A percentile compares a stretch with the other conserved stretches of the same genome.
phyloP scores from a whole-genome alignment of 2,329 filamentous ascomycete species.

The Colletotrichum sp. region DNA sequence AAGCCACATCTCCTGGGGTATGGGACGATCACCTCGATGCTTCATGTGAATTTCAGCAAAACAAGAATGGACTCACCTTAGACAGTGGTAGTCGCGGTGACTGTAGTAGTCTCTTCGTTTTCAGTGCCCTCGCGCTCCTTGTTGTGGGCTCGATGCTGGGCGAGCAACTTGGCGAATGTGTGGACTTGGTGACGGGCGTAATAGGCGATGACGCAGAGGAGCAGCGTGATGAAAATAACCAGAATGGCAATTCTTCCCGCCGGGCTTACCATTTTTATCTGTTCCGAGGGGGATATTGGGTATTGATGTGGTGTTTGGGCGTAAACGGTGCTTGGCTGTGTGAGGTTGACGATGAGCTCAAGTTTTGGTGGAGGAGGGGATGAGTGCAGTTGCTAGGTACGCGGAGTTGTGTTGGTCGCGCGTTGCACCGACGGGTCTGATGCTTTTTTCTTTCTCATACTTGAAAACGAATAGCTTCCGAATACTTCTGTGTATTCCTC shows the following conservation, averaged over 20 bases:
- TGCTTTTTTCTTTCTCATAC: neutral
- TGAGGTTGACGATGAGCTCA: neutral
- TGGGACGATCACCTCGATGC: neutral
- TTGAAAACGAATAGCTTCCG: neutral
- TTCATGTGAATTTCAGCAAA: neutral
- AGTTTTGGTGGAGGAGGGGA: neutral
- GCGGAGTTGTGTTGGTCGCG: neutral
- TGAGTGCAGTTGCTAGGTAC: neutral
- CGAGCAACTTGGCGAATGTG: constrained; percentile 28
- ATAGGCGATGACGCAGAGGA: constrained; percentile 33
- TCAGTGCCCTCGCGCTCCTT: constrained; percentile 2
- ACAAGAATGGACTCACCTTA: neutral
- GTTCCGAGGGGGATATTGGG: neutral
- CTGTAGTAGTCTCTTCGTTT: neutral
- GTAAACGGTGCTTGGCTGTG: neutral
- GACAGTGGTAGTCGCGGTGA: neutral
- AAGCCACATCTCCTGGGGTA: constrained; percentile 16
- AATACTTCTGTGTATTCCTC: neutral
- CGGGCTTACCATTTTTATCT: constrained; percentile 28
- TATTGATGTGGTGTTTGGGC: neutral
- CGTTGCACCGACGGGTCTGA: neutral
- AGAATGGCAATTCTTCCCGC: constrained; percentile 35
- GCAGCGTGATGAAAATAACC: constrained; percentile 32
- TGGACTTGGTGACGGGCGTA: constrained; percentile 32
- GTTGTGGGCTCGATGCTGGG: neutral